A percentile compares a stretch with the other conserved stretches of the same genome.
phyloP scores from a whole-genome alignment of 2,329 filamentous ascomycete species.

The Pyrenochaeta sp. region DNA sequence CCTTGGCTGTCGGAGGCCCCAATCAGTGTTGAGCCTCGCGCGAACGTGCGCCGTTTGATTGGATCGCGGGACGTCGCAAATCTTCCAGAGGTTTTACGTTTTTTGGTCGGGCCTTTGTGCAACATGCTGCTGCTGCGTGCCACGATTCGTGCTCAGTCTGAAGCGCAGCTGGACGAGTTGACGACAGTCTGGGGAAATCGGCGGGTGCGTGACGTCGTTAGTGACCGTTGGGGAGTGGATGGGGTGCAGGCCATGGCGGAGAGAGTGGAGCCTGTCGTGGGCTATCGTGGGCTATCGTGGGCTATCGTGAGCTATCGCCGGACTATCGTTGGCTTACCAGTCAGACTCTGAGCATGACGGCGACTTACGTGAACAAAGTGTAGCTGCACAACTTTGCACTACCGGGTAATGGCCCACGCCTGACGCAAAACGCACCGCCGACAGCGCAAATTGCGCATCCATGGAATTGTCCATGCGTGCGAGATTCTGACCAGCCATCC shows the following conservation, averaged over 20 bases:
- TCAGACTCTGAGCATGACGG: slow-evolving; percentile 17
- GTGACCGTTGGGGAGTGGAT: slow-evolving; percentile 2
- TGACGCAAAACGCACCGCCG: not conserved
- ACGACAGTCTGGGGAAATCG: slow-evolving; percentile 15
- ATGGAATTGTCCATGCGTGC: not conserved
- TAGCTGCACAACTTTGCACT: not conserved
- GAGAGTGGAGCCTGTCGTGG: slow-evolving; percentile 16
- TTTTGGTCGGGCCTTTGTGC: slow-evolving; percentile 2
- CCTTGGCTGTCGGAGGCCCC: slow-evolving; percentile 17
- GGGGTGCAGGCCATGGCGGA: slow-evolving; percentile 18
- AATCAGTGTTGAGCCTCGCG: slow-evolving; percentile 15
- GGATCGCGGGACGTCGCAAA: slow-evolving; percentile 12
- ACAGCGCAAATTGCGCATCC: not conserved
- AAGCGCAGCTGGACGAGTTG: slow-evolving; percentile 5
- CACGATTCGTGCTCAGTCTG: slow-evolving; percentile 16
- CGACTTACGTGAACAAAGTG: slow-evolving; percentile 12
- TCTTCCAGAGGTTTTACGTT: not conserved
- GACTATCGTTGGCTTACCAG: slow-evolving; percentile 9
- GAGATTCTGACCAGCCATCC: not conserved
- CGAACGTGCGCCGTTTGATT: slow-evolving; percentile 29
- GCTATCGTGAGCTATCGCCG: slow-evolving; percentile 19
- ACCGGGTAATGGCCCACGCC: not conserved
- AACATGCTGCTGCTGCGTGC: slow-evolving; percentile 16
- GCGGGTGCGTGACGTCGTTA: slow-evolving; percentile 21
- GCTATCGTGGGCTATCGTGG: slow-evolving; percentile 14